Percentiles rank a stretch among this genome's conserved stretches.
Conservation (phyloP, 768 basidiomycete genomes). For the Saitozyma podzolica region DNA sequence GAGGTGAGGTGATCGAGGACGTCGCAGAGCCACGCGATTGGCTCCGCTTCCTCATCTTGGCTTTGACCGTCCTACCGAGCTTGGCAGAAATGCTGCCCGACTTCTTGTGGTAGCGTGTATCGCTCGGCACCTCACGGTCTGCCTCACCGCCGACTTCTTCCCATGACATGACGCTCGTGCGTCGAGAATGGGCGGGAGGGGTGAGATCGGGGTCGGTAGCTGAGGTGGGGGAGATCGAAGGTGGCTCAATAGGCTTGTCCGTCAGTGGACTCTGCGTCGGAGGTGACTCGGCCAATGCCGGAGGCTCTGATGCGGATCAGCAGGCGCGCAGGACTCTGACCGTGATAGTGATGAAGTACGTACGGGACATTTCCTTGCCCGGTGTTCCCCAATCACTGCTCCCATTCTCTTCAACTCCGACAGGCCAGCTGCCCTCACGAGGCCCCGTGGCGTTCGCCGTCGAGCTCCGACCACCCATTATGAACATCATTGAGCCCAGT, state of each 20-base stretch:
- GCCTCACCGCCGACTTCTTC: slow-evolving; percentile 42
- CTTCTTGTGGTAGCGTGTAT: slow-evolving; percentile 36
- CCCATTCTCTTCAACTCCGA: slow-evolving; percentile 29
- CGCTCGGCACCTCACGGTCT: slow-evolving; percentile 39
- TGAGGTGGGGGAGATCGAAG: background rate
- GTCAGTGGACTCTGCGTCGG: slow-evolving; percentile 7
- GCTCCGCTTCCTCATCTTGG: slow-evolving; percentile 38
- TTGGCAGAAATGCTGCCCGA: slow-evolving; percentile 43
- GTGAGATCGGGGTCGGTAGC: slow-evolving; percentile 16
- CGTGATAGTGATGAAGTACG: background rate
- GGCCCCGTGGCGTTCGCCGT: slow-evolving; percentile 1
- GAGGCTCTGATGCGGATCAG: slow-evolving; percentile 12
- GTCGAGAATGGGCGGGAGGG: slow-evolving; percentile 19
- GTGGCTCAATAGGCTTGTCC: background rate
- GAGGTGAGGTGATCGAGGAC: slow-evolving; percentile 14
- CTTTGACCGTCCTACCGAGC: slow-evolving; percentile 31
- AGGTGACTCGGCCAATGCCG: slow-evolving; percentile 17
- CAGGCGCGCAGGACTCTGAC: background rate
- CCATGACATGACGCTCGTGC: slow-evolving; percentile 47
- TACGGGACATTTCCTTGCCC: slow-evolving; percentile 18
- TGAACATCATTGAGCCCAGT: slow-evolving; percentile 41
- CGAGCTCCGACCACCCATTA: slow-evolving; percentile 21
- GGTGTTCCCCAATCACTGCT: slow-evolving; percentile 47
- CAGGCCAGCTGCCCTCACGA: slow-evolving; percentile 25
- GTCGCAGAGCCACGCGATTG: slow-evolving; percentile 25